Base-by-base conservation (phyloP, 179 eudicot species). In the Heliamphora pulchella region DNA sequence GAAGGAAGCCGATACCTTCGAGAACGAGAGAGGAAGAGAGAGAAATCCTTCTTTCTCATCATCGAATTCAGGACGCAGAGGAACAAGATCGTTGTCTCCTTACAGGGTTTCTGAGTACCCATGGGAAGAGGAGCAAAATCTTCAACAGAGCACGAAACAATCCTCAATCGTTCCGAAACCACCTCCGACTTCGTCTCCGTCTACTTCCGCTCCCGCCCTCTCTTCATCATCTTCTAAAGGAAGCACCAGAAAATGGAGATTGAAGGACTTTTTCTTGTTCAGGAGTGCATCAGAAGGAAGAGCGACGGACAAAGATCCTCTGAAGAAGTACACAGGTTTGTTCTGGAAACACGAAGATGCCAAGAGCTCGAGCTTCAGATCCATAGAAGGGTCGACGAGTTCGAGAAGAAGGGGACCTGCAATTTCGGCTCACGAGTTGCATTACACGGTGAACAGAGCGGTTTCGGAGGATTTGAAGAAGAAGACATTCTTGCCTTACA, bases 211-310 rank as follows among this genome's bases (percentile, higher is more conserved):
- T 5, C 67, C 86, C 1, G 9, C 55, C 55, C 55, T 51, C 8
- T 71, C 86, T 2, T 74, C 83, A 0, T 43, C 62, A 5, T 77
- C 68, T 76, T 47, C 58, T 67, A 82, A 73, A 82, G 81, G 82
- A 18, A 71, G 85, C 0, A 13, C 41, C 81, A 80, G 79, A n/a
- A 91, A 85, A 63, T 93, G 97, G 97, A 89, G 85, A 15, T 65
- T 93, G 80, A 91, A 83, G 81, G 96, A 93, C 77, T 87, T 91
- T 9, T 86, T 90, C 76, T 54, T 93, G 83, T 93, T 93, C 75
- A 86, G 97, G n/a, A 91, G 93, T 77, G 91, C 94, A 76, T 93
- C 97, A 22, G 97, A 93, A 50, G 97, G 97, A 9, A 78, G 91
- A 54, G 89, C 93, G 22, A 41, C 86, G 1, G 92, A 90, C 5